Base-by-base conservation (phyloP, 768 basidiomycete genomes). In the Leccinum sublutescens region DNA sequence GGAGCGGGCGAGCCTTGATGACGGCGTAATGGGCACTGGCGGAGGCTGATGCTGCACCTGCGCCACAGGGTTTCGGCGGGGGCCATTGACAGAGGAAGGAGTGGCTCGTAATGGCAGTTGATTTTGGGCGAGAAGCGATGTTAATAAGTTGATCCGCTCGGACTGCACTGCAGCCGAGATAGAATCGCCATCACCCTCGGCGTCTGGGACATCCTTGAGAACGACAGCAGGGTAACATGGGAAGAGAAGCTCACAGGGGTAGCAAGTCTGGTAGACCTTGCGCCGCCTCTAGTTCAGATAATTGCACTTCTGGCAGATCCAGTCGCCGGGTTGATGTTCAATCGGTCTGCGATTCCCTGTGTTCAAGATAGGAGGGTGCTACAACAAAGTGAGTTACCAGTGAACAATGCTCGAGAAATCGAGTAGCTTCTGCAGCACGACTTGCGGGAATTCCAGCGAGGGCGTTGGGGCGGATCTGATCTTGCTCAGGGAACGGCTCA, bases 201-300 rank as follows among this genome's bases (percentile, higher is more conserved):
- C 91, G 63, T 92, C 90, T 92, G 61, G 12, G 10, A 25, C 19
- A 34, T 29, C 12, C 10, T 55, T 68, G 48, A 70, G 58, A 55
- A 56, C 57, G 17, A 51, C 31, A 56, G 54, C 43, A 56, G 57
- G 53, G 33, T 50, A 59, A 57, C 56, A 51, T 12, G 29, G 43
- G 55, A 58, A 60, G 59, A 45, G 23, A 56, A 59, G 81, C 87
- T 63, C 66, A 91, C 89, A 93, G 51, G 91, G 91, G 60, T 85
- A 83, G 74, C 91, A 93, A 10, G 89, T 92, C 79, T 93, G 91
- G 76, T 91, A 94, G 59, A 94, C 92, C 74, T 93, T 93, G 56
- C 91, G 78, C 58, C 91, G 76, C 63, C 91, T 80, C 91, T 92
- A 94, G 71, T 94, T 94, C 64, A 92, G 74, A 75, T 94, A 93